These are phyloP conservation scores for Raffaelea arxii DNA, from an alignment of 2,329 filamentous ascomycete species.

Conservation along the genomic window DNA sequence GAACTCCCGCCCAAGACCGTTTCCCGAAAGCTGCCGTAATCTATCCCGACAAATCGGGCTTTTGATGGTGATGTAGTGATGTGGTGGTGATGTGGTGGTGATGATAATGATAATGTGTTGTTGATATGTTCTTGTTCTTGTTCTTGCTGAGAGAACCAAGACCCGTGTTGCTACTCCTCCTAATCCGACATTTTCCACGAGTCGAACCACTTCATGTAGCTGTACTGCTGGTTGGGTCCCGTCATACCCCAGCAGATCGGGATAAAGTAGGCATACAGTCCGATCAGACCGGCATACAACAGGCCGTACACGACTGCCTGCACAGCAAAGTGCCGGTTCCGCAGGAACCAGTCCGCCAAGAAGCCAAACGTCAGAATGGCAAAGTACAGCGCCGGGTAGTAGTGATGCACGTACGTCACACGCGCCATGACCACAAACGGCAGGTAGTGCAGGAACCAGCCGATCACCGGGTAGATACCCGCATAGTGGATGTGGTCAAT, in stretches of 20 bases:
- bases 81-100: too few species aligned
- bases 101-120: too few species aligned
- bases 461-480: conserved; percentile 80
- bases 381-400: conserved; percentile 97
- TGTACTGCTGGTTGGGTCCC: conserved; percentile 73
- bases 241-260: conserved; percentile 96
- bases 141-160: too few species aligned
- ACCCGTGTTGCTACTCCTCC: too few species aligned
- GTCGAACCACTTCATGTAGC: conserved; percentile 88
- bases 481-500: conserved; percentile 94
- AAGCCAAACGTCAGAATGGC: conserved; percentile 87
- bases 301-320: conserved; percentile 62
- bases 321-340: conserved; percentile 51
- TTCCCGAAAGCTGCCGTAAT: neutral
- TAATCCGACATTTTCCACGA: conserved; percentile 75
- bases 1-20: conserved; percentile 12
- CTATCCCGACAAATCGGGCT: too few species aligned
- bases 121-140: too few species aligned
- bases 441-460: conserved; percentile 94
- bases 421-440: conserved; percentile 96
- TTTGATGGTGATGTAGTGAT: too few species aligned
- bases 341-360: conserved; percentile 72
- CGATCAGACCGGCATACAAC: conserved; percentile 66
- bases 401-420: conserved; percentile 98
- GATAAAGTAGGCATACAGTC: conserved; percentile 81